Evolutionary conservation across 163 green algal genomes (phyloP), one percentile per base, ranked within the genome.

Genomic region (Volvox carteri): DNA sequence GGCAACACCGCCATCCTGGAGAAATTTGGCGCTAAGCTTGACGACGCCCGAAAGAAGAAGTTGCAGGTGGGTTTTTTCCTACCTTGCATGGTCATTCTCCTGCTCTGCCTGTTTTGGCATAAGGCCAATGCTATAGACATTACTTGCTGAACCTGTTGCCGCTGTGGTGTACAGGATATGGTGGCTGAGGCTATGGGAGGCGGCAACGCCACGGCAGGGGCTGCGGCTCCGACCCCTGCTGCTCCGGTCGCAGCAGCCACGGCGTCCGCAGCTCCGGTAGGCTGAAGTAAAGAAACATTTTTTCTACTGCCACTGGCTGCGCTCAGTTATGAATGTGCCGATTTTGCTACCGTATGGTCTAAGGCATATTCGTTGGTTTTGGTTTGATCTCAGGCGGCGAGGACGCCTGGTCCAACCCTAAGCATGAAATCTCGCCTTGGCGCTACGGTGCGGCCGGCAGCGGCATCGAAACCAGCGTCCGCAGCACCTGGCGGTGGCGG

Each of bases 21-120:
- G 28, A 95, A 97, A 90, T 94, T 94, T 25, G 92, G 95, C 35
- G 86, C 92, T 72, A 96, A 97, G 79, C 90, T 99, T 80, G 96
- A 98, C 85, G 96, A 98, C 8, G 84, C n/a, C 4, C 93, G 95
- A 35, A 96, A 95, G 80, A 97, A 97, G 92, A 96, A 96, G 87
- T 90, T 98, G 48, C 83, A 87, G 80, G 80, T 68, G 33, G 11
- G 50, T 39, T 42, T 44, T 35, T 70, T n/a, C n/a, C n/a, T n/a
- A n/a, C n/a, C n/a, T n/a, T n/a, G n/a, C n/a, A n/a, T n/a, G n/a
- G n/a, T 14, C 52, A 18, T 62, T 62, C 52, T 62, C 18, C 52
- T n/a, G n/a, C n/a, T 62, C 52, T 62, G 16, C 52, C 16, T 62
- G 16, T 18, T 62, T 62, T 18, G 52, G 16, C 18, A 18, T n/a